Conservation (phyloP, 768 basidiomycete genomes). For the Russula ochroleuca region DNA sequence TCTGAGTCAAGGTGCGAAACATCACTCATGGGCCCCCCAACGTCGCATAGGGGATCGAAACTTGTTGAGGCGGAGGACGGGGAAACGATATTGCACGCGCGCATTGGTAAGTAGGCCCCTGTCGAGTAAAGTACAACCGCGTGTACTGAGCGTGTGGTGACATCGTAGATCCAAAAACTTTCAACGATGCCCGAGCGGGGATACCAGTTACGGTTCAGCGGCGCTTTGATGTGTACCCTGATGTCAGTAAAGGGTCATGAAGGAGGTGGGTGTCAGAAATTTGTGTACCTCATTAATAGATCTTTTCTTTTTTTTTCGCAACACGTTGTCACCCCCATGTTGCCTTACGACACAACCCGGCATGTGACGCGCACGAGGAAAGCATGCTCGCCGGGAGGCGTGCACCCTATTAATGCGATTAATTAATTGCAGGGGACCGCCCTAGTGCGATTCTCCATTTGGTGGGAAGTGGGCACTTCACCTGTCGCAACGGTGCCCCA, state of each 20-base stretch:
- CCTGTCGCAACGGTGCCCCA: not conserved
- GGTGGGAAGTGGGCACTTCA: not conserved
- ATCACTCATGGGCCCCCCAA: not conserved
- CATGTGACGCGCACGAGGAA: not conserved
- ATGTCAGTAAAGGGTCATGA: slow-evolving; percentile 47
- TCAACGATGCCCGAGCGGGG: slow-evolving; percentile 65
- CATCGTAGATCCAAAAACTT: slow-evolving; percentile 54
- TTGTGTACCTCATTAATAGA: slow-evolving; percentile 4
- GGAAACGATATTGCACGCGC: slow-evolving; percentile 73
- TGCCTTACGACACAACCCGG: not conserved
- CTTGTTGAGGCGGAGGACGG: slow-evolving; percentile 68
- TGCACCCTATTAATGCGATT: not conserved
- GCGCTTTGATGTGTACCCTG: slow-evolving; percentile 87
- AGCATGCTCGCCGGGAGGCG: not conserved
- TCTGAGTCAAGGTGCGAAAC: slow-evolving; percentile 12
- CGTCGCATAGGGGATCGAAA: slow-evolving; percentile 58
- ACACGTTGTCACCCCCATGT: slow-evolving; percentile 11
- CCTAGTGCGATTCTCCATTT: not conserved
- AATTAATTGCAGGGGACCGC: not conserved
- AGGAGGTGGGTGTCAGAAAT: not conserved
- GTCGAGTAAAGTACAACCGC: not conserved
- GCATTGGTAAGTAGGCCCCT: slow-evolving; percentile 61
- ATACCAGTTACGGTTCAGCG: slow-evolving; percentile 92
- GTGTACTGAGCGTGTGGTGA: slow-evolving; percentile 11
- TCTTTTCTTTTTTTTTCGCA: not conserved